phyloP scores from a whole-genome alignment of 306 rosid species.

The Casuarina glauca region DNA sequence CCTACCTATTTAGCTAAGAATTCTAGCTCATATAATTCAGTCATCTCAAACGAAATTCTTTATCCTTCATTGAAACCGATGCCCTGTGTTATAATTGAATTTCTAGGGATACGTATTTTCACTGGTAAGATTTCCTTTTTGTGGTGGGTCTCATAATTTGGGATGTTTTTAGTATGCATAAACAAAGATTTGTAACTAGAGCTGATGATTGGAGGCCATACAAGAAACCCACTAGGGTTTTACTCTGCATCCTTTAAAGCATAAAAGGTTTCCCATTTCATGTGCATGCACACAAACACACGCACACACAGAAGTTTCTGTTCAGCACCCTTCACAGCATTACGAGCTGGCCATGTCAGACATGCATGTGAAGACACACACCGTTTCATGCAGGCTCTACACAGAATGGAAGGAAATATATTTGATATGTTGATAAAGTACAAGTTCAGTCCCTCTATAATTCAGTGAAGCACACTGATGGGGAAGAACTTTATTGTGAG shows the following conservation, averaged over 20 bases:
- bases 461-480: background rate
- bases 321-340: background rate
- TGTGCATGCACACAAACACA: background rate
- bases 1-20: conserved; percentile 1
- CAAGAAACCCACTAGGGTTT: background rate
- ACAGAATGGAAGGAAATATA: background rate
- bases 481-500: conserved; percentile 3
- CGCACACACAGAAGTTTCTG: background rate
- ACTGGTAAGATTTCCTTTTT: background rate
- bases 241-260: background rate
- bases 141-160: background rate
- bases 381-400: background rate
- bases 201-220: background rate
- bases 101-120: background rate
- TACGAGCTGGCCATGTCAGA: background rate
- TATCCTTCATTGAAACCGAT: background rate
- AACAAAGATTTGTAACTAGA: background rate
- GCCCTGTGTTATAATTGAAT: background rate
- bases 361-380: background rate
- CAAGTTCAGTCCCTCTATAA: background rate
- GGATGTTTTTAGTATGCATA: background rate
- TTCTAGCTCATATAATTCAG: background rate
- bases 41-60: background rate
- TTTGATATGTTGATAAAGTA: background rate
- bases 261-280: background rate